Evolutionary conservation across 805 yeast species (phyloP).

Genomic region (Ogataea salicorniae): DNA sequence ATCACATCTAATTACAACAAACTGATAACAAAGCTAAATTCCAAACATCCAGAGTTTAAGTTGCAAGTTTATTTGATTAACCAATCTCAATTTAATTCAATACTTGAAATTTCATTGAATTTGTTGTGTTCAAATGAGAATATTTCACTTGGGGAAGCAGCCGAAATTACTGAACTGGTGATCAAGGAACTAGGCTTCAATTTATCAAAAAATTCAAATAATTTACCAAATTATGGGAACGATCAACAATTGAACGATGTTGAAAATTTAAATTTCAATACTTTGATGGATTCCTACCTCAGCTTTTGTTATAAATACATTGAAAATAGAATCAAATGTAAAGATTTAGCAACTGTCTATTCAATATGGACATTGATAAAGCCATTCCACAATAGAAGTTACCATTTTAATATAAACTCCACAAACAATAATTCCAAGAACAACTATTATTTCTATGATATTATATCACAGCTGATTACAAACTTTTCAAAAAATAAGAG

Average conservation of each 20-base stretch:
- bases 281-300: constrained; percentile 22
- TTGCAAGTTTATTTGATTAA: constrained; percentile 5
- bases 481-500: constrained; percentile 28
- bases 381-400: constrained; percentile 27
- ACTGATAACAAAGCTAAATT: constrained; percentile 6
- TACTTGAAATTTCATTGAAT: constrained; percentile 7
- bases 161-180: constrained; percentile 2
- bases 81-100: constrained; percentile 8
- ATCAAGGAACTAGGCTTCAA: constrained; percentile 11
- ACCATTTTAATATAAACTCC: constrained; percentile 21
- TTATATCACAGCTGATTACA: constrained; percentile 23
- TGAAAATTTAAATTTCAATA: constrained; percentile 10
- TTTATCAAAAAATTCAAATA: constrained; percentile 2
- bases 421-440: constrained; percentile 24
- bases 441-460: constrained; percentile 26
- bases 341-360: constrained; percentile 27
- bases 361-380: constrained; percentile 24
- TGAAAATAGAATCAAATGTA: constrained; percentile 16
- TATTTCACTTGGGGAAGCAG: background rate
- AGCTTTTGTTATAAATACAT: constrained; percentile 25
- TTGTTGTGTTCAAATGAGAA: background rate
- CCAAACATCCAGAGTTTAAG: background rate
- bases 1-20: constrained; percentile 9
- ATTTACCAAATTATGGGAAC: background rate
- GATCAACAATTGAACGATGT: constrained; percentile 4